Percentiles rank a stretch among this genome's conserved stretches.
phyloP scores from a whole-genome alignment of 2,329 filamentous ascomycete species.

The Ramularia endophylla region DNA sequence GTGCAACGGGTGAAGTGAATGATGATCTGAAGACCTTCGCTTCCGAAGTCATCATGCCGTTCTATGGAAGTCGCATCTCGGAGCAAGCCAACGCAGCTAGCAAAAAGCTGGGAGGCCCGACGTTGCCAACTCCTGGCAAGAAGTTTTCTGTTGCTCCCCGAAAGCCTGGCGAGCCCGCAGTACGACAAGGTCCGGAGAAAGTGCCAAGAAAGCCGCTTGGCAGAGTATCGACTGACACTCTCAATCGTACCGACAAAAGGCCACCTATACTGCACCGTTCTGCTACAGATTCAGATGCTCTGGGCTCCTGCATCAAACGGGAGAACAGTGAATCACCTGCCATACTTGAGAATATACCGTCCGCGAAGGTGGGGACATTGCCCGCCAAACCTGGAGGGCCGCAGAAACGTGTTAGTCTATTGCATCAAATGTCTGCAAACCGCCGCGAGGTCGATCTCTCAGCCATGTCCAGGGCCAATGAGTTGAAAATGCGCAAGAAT shows the following conservation, averaged over 20 bases:
- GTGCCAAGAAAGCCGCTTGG: slow-evolving; percentile 51
- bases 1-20: slow-evolving; percentile 28
- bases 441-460: slow-evolving; percentile 51
- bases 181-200: slow-evolving; percentile 34
- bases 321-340: slow-evolving; percentile 59
- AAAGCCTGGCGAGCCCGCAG: slow-evolving; percentile 36
- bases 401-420: slow-evolving; percentile 35
- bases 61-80: slow-evolving; percentile 72
- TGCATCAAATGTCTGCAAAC: slow-evolving; percentile 21
- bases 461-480: slow-evolving; percentile 48
- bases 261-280: slow-evolving; percentile 62
- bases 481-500: slow-evolving; percentile 58
- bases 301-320: slow-evolving; percentile 58
- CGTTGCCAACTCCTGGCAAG: slow-evolving; percentile 52
- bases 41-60: slow-evolving; percentile 72
- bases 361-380: slow-evolving; percentile 17
- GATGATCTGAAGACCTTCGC: slow-evolving; percentile 73
- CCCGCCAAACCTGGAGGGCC: slow-evolving; percentile 10
- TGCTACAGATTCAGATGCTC: slow-evolving; percentile 51
- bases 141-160: slow-evolving; percentile 36
- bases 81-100: slow-evolving; percentile 64
- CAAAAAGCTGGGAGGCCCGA: slow-evolving; percentile 68
- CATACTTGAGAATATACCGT: slow-evolving; percentile 43
- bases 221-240: slow-evolving; percentile 54
- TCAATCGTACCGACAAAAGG: slow-evolving; percentile 50